Percentiles rank a stretch among this genome's conserved stretches.
Evolutionary conservation across 2,329 filamentous ascomycete genomes (phyloP).

Genomic region (Paecilomyces sp.): DNA sequence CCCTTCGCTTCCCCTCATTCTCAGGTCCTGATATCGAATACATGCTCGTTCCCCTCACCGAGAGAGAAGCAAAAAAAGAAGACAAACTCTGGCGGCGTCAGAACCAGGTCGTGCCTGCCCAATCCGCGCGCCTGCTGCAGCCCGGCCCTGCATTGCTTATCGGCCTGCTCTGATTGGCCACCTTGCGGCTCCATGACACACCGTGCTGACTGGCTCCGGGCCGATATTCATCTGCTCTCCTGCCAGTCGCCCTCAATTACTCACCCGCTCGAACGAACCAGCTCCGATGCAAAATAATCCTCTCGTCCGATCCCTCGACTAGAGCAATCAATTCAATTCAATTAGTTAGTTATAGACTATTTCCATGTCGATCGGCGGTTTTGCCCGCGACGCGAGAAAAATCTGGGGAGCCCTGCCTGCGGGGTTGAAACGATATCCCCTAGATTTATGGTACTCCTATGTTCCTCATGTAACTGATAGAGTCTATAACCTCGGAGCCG

Average conservation of each 20-base stretch:
- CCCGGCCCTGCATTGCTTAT: background rate
- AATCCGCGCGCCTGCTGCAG: background rate
- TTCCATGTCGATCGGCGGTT: background rate
- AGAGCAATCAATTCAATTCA: too few relatives aligned
- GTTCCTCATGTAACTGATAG: background rate
- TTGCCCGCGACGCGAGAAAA: background rate
- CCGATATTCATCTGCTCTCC: constrained; percentile 4
- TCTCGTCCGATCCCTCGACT: background rate
- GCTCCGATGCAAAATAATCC: background rate
- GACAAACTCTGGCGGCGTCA: too few relatives aligned
- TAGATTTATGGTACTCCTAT: too few relatives aligned
- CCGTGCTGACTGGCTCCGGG: constrained; percentile 18
- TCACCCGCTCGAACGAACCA: background rate
- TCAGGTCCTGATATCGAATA: too few relatives aligned
- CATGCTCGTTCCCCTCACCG: background rate
- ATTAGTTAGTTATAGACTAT: background rate
- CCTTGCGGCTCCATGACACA: constrained; percentile 23
- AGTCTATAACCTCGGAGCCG: background rate
- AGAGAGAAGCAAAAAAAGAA: background rate
- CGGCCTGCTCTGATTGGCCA: constrained; percentile 1
- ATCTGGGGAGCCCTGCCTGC: background rate
- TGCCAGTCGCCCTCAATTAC: background rate
- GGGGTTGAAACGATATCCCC: background rate
- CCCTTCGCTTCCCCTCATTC: too few relatives aligned
- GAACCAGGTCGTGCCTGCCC: background rate